Base-by-base conservation (phyloP, 2,329 filamentous ascomycete species). In the Ceratocystis harringtonii region DNA sequence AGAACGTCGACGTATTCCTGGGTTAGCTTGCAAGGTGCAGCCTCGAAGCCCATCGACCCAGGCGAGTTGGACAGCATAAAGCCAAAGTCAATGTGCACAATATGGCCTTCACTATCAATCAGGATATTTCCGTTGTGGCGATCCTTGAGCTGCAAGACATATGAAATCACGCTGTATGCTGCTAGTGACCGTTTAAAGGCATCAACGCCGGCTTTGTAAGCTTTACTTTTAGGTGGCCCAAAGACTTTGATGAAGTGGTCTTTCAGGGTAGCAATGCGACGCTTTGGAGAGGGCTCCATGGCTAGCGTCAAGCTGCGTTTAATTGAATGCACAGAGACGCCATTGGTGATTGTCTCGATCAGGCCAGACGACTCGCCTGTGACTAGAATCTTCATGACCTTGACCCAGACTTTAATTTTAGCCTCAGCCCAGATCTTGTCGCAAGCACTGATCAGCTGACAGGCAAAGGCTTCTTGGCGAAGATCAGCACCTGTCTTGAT, bases 51-150 rank as follows among this genome's bases (percentile, higher is more conserved):
- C 72, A 94, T 89, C 7, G 85, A 88, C 0, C 89, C 89, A 0
- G 89, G 89, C 1, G 88, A 91, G 74, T 94, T 94, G 60, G 88
- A 92, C 43, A 94, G 79, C 88, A 94, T 92, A 73, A 94, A 94
- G 65, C 89, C 89, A 74, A 94, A 94, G 74, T 94, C 89, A 68
- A 94, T 94, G 72, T 94, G 89, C 68, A 94, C 85, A 66, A 92
- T 91, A 72, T 94, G 89, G 8, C 89, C 89, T 73, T 90, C 86
- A 71, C 88, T 90, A 74, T 92, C 89, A 71, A 94, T 88, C 67
- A 94, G 80, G 15, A 94, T 87, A 71, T 94, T 94, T 65, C 89
- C 89, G 72, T 94, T 94, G 73, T 94, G 89, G 12, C 89, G 81
- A 72, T 94, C 89, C 73, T 94, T 94, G 67, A 94, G 82, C 74